Base-by-base conservation (phyloP, 2,329 filamentous ascomycete genomes). In the Cladophialophora immunda region DNA sequence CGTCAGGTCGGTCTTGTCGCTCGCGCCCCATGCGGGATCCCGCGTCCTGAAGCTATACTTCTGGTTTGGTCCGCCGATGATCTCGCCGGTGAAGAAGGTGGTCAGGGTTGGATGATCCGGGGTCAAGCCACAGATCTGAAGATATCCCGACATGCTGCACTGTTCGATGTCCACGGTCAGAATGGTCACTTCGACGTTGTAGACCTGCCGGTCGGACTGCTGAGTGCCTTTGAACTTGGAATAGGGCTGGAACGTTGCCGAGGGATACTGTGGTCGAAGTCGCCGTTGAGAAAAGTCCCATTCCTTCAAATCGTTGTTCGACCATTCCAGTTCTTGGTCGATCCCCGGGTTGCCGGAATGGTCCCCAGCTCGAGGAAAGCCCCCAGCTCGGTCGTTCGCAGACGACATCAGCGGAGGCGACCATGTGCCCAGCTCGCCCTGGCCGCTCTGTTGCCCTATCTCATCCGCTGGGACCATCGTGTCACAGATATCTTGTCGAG, bases 21-120 rank as follows among this genome's bases (percentile, higher is more conserved):
- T 94, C 55, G 93, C 94, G 61, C 94, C 95, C 95, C 95, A 99
- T 73, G 89, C 88, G 65, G 92, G 87, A 78, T 97, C 92, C 71
- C 92, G 88, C 41, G 95, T 99, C 70, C 91, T 87, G 81, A 99
- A 99, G n/a, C 89, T 91, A 81, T 98, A 94, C 77, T 97, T 97
- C 65, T 89, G 90, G 17, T 72, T 64, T 13, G 72, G 72, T 7
- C 72, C 72, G 57, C 95, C 95, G 71, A 99, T 97, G 62, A 99
- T 97, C 80, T 99, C 95, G 78, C 94, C 94, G 80, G 98, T 94
- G 75, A 99, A 99, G 78, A 96, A 99, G 1, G 95, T 99, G 8
- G 94, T 98, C 58, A 99, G 84, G n/a, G 94, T 97, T 13, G 94
- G 94, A 77, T 98, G 94, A 79, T 97, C 94, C 76, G 96, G 91